phyloP scores from a whole-genome alignment of 2,329 filamentous ascomycete genomes.

The Cercospora beticola region DNA sequence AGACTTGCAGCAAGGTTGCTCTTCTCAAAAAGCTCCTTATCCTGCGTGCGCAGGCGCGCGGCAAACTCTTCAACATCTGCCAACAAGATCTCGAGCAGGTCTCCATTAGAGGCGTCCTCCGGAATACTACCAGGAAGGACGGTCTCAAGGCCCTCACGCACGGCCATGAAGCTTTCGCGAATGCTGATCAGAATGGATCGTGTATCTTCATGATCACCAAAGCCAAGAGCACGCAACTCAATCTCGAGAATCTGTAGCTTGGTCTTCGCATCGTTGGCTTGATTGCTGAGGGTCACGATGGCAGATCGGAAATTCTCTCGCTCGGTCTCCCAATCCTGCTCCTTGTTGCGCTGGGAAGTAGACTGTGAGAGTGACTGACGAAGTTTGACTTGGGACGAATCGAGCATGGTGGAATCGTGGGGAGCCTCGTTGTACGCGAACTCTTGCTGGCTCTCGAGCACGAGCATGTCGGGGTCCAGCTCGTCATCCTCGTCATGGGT shows the following conservation, averaged over 20 bases:
- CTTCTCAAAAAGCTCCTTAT: constrained; percentile 40
- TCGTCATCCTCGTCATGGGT: constrained; percentile 27
- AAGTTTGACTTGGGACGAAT: constrained; percentile 13
- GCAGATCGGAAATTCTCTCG: constrained; percentile 42
- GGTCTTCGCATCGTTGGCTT: constrained; percentile 43
- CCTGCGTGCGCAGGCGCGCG: constrained; percentile 38
- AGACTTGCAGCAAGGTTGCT: constrained; percentile 36
- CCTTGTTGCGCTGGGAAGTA: constrained; percentile 15
- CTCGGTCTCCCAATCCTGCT: constrained; percentile 18
- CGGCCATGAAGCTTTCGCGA: constrained; percentile 43
- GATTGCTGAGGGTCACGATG: constrained; percentile 40
- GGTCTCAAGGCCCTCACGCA: constrained; percentile 43
- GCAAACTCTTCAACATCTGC: constrained; percentile 37
- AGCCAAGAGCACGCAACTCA: constrained; percentile 46
- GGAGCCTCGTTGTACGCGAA: constrained; percentile 32
- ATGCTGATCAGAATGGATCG: constrained; percentile 42
- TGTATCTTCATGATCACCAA: constrained; percentile 38
- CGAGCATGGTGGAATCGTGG: constrained; percentile 5
- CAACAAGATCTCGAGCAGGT: constrained; percentile 43
- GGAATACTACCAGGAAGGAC: constrained; percentile 43
- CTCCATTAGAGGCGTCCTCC: constrained; percentile 40
- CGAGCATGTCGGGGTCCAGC: constrained; percentile 35
- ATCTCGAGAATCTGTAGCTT: constrained; percentile 45
- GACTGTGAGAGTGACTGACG: constrained; percentile 21
- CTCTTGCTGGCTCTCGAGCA: constrained; percentile 34